Evolutionary conservation across 2,329 filamentous ascomycete genomes (phyloP).

Genomic region (Pseudocercospora eumusae): DNA sequence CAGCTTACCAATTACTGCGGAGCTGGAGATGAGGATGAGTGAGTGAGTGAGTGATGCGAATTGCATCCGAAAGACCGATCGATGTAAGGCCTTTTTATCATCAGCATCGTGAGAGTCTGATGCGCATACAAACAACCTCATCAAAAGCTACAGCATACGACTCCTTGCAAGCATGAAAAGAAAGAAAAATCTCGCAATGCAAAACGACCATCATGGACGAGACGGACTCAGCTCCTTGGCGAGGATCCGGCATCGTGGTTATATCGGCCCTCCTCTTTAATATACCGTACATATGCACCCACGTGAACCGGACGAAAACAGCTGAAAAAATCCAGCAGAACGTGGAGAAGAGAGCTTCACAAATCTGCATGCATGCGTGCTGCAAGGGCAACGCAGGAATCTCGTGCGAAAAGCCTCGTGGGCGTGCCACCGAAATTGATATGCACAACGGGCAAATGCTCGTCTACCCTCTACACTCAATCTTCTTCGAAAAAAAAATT

Average conservation of each 20-base stretch:
- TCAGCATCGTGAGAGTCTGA: too few species aligned
- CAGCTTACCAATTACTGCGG: constrained; percentile 2
- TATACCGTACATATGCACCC: background rate
- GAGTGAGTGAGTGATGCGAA: too few species aligned
- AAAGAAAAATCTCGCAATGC: background rate
- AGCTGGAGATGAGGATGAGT: background rate
- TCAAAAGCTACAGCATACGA: background rate
- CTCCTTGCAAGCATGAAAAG: background rate
- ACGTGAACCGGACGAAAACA: background rate
- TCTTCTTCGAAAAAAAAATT: too few species aligned
- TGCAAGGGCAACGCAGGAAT: constrained; percentile 2
- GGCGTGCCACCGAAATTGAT: background rate
- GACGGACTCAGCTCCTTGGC: constrained; percentile 1
- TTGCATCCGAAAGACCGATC: background rate
- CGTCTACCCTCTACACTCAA: too few species aligned
- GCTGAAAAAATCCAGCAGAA: background rate
- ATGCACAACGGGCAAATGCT: background rate
- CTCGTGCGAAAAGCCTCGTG: background rate
- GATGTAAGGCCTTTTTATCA: too few species aligned
- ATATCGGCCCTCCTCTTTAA: background rate
- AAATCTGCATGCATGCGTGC: background rate
- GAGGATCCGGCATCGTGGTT: background rate
- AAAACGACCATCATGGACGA: background rate
- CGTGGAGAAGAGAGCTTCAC: background rate
- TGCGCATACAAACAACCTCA: too few species aligned